Evolutionary conservation across 768 basidiomycete genomes (phyloP), one percentile per base, ranked within the genome.

Genomic region (Mycena haematopus): DNA sequence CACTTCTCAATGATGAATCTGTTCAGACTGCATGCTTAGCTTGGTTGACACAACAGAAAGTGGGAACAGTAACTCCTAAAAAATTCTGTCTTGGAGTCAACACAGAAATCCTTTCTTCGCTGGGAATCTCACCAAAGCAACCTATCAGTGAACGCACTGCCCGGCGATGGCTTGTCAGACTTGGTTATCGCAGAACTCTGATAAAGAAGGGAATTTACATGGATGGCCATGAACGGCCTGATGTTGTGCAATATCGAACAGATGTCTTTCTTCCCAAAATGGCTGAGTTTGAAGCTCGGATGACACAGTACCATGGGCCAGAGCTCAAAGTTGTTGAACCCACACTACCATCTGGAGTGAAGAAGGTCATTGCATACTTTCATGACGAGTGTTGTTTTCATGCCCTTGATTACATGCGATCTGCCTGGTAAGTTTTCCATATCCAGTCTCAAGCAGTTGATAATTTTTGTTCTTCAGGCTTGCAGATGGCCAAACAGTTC

Each of bases 181-280:
- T 82, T 6, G 74, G 70, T 0, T 80, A 75, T 72, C 24, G 67
- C 0, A 69, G 69, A 51, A 73, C 69, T 13, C 24, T 70, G 7
- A 46, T 69, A 0, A 63, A 66, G 21, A 77, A 76, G 42, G 79
- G 80, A 0, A 72, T 78, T 22, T 79, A 73, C 65, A 69, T 74
- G 54, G 78, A 79, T 72, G 78, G 77, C 11, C 72, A 79, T 62
- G 75, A 80, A 65, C 66, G 64, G n/a, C 70, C 56, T 22, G n/a
- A 67, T 56, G 56, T 52, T 53, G 52, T 57, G 9, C 50, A 63
- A n/a, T 66, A 71, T 55, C 42, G 63, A 1, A 52, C 62, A 13
- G 64, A 69, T 11, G 56, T 65, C 27, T 66, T 63, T 33, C 35
- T 66, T 21, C 65, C 65, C 4, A 24, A 22, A 46, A 66, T 66